Evolutionary conservation across 2,329 filamentous ascomycete species (phyloP), one percentile per base, ranked within the genome.

Genomic region (Xylariaceae sp.): DNA sequence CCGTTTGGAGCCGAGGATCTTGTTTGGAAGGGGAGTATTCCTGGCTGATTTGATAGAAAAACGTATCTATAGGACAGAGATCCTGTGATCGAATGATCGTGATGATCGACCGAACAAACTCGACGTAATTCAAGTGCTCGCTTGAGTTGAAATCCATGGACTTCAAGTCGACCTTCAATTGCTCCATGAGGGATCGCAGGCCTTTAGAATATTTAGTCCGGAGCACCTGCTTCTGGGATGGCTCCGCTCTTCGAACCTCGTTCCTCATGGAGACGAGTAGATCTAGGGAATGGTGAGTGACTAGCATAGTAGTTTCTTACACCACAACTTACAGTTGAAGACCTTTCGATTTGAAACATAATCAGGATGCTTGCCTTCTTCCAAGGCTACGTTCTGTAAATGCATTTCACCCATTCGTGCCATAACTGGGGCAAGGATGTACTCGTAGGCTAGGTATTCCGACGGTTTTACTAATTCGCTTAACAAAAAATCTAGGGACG

Each of bases 1-100:
- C 80, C 19, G 78, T 74, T 53, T 82, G 80, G 5, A 84, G 70
- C 36, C 79, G 74, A 2, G 81, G 81, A 42, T 84, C 81, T 49
- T 82, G 73, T 12, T 68, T 61, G 0, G 81, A 75, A 2, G 81
- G 81, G 3, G 75, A 78, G 63, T 82, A 84, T 50, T 80, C 79
- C 36, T 69, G 72, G 62, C 73, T 81, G 59, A 81, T 78, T 53
- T 80, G 76, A 53, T 78, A 80, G 65, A 80, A 84, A 62, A 79
- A 84, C 2, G 69, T 63, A 59, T 84, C 79, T 4, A 84, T 70
- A 1, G 71, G 66, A 63, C 79, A 81, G 36, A 84, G 73, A 43
- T 81, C 79, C 58, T 83, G 74, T 1, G 78, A 76, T 61, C 77
- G 75, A 59, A 84, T 78, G 22, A 83, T 67, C 3, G 73, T 73